Conservation (phyloP, 2,329 filamentous ascomycete species). For the Ophiostoma australiae region DNA sequence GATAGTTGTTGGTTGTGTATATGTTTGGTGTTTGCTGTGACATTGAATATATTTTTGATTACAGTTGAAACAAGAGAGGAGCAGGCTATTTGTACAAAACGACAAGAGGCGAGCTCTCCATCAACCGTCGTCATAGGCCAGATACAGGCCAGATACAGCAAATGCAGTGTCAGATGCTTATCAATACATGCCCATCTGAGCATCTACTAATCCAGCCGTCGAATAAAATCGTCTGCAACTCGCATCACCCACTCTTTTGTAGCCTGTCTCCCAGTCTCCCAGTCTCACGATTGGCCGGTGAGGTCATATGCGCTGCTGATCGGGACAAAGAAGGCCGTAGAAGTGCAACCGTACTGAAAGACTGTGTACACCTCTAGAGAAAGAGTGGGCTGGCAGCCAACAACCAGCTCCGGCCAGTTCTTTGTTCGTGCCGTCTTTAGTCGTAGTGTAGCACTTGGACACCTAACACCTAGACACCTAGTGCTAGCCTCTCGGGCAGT, state of each 20-base stretch:
- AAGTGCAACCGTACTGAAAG: not conserved
- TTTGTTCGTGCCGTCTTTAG: not conserved
- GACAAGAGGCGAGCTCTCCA: not conserved
- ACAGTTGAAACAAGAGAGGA: not conserved
- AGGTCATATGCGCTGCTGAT: not conserved
- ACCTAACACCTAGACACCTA: too few relatives aligned
- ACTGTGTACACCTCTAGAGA: not conserved
- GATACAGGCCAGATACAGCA: not conserved
- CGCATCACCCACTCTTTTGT: not conserved
- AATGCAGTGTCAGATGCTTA: not conserved
- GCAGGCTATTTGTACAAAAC: not conserved
- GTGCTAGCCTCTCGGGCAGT: not conserved
- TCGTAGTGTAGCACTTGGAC: not conserved
- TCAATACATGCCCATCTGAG: not conserved
- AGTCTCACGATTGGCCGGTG: not conserved
- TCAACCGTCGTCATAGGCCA: not conserved
- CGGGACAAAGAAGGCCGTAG: not conserved
- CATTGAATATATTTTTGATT: too few relatives aligned
- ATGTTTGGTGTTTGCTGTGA: not conserved
- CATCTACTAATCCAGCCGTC: not conserved
- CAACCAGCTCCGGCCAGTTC: not conserved
- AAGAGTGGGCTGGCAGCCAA: conserved; percentile 3
- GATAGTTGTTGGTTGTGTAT: not conserved
- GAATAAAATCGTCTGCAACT: not conserved
- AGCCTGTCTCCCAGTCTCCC: too few relatives aligned